These are phyloP conservation scores for Ceratobasidium sp. DNA, from an alignment of 1,284 basidiomycete genomes.

Conservation along the genomic window DNA sequence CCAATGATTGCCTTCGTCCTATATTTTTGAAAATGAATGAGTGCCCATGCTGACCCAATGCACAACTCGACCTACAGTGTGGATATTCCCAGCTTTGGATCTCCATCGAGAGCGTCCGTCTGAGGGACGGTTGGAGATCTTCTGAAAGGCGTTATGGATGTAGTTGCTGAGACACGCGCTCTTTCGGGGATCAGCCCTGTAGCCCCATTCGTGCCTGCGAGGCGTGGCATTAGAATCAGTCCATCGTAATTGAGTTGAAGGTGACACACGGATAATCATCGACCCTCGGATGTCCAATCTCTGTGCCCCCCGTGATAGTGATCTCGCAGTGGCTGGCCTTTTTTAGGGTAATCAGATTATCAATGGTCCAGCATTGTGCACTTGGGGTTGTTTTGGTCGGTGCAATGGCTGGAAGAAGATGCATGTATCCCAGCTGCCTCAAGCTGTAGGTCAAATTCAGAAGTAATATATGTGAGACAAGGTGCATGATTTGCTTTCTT, in stretches of 20 bases:
- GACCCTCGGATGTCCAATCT: neutral
- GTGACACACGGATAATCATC: too few species aligned
- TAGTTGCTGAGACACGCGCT: neutral
- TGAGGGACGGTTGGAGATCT: too few species aligned
- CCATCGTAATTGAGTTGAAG: neutral
- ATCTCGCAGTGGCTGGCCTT: constrained; percentile 35
- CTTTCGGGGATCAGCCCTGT: neutral
- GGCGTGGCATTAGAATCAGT: neutral
- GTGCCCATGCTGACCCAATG: too few species aligned
- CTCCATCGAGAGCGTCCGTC: too few species aligned
- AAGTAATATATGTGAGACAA: too few species aligned
- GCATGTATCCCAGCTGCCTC: constrained; percentile 13
- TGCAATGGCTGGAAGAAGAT: constrained; percentile 35
- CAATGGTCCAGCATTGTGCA: constrained; percentile 33
- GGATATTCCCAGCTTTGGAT: neutral
- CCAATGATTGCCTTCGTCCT: neutral
- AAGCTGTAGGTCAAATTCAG: neutral
- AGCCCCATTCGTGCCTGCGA: neutral
- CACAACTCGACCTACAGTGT: neutral
- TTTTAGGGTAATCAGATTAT: constrained; percentile 37
- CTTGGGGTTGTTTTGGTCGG: constrained; percentile 13
- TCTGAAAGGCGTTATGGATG: neutral
- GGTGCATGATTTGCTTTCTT: neutral
- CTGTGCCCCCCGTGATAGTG: neutral
- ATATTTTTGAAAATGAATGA: neutral